Evolutionary conservation across 495 filamentous ascomycete species (phyloP), one percentile per base, ranked within the genome.

Genomic region (Tuber aestivum): DNA sequence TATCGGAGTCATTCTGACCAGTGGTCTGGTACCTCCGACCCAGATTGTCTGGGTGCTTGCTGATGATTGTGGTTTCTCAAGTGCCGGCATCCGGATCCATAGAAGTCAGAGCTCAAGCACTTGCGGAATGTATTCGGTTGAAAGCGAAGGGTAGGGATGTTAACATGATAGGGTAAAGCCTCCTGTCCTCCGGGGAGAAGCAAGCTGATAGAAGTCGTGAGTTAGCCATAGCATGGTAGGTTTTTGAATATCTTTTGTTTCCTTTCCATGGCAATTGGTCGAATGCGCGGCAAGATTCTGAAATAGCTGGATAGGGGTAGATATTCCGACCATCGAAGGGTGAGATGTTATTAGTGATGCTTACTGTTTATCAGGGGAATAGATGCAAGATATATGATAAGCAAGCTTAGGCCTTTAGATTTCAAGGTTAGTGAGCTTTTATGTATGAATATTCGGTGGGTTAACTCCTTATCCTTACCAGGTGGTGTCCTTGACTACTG

Each of bases 311-410:
- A 73, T 71, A 81, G 76, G 82, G 82, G 79, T 83, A 81, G 37
- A 72, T 48, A 44, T 32, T 41, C 65, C 72, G 44, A 40, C 45
- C 21, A 18, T 45, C 48, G 10, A 38, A 48, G 32, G 37, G 12
- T 65, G 42, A 69, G 23, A 12, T 56, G 23, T 18, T 14, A 41
- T 70, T 73, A 45, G 71, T n/a, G 48, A 61, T 74, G 70, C 82
- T 85, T 73, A 85, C 76, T 5, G 12, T 27, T 35, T 42, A 50
- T n/a, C 78, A 92, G 95, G 42, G 95, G 95, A 6, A 88, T 97
- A 68, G 95, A 97, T 84, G 90, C 93, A 20, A 88, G 95, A 82
- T 96, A 96, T 83, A 97, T 97, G 93, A 92, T 97, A 78, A 94
- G 92, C 72, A 87, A 86, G 68, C 86, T 97, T 21, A 88, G 88